A percentile compares a stretch with the other conserved stretches of the same genome.
phyloP scores from a whole-genome alignment of 805 yeast species.

The Priceomyces medius region DNA sequence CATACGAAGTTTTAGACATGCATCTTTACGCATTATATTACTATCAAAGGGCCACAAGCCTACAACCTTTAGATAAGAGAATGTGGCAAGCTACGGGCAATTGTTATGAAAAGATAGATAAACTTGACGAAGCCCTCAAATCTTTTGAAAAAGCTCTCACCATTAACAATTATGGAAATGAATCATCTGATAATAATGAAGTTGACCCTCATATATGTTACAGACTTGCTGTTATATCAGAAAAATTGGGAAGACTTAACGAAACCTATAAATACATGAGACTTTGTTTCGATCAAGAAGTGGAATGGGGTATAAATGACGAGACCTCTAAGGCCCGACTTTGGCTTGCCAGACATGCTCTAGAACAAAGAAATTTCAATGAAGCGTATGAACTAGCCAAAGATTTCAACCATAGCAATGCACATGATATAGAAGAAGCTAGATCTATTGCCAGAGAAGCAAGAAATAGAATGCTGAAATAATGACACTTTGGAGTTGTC shows the following conservation, averaged over 20 bases:
- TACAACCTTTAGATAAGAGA: conserved; percentile 85
- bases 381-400: conserved; percentile 73
- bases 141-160: conserved; percentile 76
- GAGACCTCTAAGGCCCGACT: conserved; percentile 77
- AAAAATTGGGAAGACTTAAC: conserved; percentile 49
- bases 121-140: conserved; percentile 69
- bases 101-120: conserved; percentile 78
- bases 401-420: conserved; percentile 65
- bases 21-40: conserved; percentile 88
- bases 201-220: conserved; percentile 53
- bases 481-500: neutral
- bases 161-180: conserved; percentile 40
- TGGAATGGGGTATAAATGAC: conserved; percentile 63
- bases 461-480: conserved; percentile 45
- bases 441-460: conserved; percentile 79
- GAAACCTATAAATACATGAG: conserved; percentile 64
- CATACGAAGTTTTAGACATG: conserved; percentile 95
- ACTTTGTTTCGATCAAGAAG: conserved; percentile 63
- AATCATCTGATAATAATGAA: conserved; percentile 6
- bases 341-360: conserved; percentile 79
- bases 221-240: conserved; percentile 68
- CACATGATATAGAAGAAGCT: conserved; percentile 88
- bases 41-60: conserved; percentile 84
- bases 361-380: conserved; percentile 55
- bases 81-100: conserved; percentile 97